Percentiles rank a stretch among this genome's conserved stretches.
Evolutionary conservation across 1,139 yeast genomes (phyloP).

Genomic region (Meyerozyma carpophila): DNA sequence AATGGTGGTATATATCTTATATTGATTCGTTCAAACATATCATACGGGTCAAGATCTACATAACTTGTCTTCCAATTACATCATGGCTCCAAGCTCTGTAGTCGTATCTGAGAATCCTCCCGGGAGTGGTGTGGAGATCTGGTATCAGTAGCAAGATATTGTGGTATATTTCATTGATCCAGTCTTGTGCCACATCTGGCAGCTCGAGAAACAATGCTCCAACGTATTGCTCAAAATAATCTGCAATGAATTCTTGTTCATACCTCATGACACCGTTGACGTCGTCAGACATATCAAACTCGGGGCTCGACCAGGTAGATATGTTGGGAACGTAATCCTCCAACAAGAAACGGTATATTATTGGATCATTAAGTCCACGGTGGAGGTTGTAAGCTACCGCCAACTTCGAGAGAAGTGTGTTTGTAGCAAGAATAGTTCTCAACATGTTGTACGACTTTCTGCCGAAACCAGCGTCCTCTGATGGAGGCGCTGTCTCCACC

Average conservation of each 20-base stretch:
- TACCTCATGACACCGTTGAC: conserved; percentile 21
- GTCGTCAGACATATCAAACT: conserved; percentile 8
- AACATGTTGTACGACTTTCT: conserved; percentile 28
- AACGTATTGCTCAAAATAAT: conserved; percentile 40
- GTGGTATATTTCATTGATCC: conserved; percentile 30
- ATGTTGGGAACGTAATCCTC: conserved; percentile 22
- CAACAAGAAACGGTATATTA: conserved; percentile 15
- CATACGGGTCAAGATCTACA: neutral
- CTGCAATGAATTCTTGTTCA: conserved; percentile 42
- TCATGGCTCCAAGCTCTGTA: conserved; percentile 24
- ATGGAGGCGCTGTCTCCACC: conserved; percentile 10
- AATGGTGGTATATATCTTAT: neutral
- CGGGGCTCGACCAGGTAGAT: conserved; percentile 13
- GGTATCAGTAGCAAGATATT: conserved; percentile 24
- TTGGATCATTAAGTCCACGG: conserved; percentile 28
- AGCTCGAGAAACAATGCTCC: conserved; percentile 40
- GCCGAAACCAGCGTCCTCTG: conserved; percentile 13
- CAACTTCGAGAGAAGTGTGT: conserved; percentile 34
- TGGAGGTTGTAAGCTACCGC: conserved; percentile 34
- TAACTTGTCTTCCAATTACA: conserved; percentile 18
- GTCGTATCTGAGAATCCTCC: conserved; percentile 10
- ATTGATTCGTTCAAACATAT: too few species aligned
- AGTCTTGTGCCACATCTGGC: conserved; percentile 31
- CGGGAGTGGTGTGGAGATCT: conserved; percentile 2
- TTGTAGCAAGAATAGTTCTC: conserved; percentile 34